Evolutionary conservation across 1,284 basidiomycete genomes (phyloP), one percentile per base, ranked within the genome.

Genomic region (Cerioporus squamosus): DNA sequence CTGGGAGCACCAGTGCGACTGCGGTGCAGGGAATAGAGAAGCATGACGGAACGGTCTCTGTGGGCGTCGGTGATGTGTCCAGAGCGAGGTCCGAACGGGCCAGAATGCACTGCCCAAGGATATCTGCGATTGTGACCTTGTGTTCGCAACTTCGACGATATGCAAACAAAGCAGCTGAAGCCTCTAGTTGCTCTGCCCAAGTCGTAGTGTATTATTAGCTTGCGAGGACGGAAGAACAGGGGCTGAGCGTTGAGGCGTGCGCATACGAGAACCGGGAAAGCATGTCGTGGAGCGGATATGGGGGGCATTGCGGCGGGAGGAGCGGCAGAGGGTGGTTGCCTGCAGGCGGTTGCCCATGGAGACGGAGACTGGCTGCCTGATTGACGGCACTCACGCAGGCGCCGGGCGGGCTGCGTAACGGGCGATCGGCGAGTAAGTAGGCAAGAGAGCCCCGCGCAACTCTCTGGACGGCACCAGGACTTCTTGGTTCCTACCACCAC

Each of bases 401-500:
- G 49, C 49, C 39, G 38, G 47, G 6, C 18, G 18, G 31, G n/a
- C n/a, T n/a, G n/a, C n/a, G n/a, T n/a, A n/a, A n/a, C n/a, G n/a
- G n/a, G n/a, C n/a, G n/a, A 18, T 39, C 15, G 38, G 18, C 38
- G 22, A 40, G 44, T 48, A 54, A 38, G 29, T 53, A 18, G 49
- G 33, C 40, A 43, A 44, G 18, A 6, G 38, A n/a, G n/a, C n/a
- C 51, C 48, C 50, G 33, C 42, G 40, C 44, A 48, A 57, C 55
- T 55, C 59, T 57, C 22, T 22, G 10, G 59, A 24, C n/a, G n/a
- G n/a, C 45, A 36, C 50, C 55, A 61, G 55, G 59, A 53, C 61
- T 64, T 56, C 18, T 57, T 58, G n/a, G 55, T 53, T 66, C 60
- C 60, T 57, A 64, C 62, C 59, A 49, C 47, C 56, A 61, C 55